Percentiles rank a stretch among this genome's conserved stretches.
Conservation (phyloP, 768 basidiomycete genomes). For the Mycena sanguinolenta region DNA sequence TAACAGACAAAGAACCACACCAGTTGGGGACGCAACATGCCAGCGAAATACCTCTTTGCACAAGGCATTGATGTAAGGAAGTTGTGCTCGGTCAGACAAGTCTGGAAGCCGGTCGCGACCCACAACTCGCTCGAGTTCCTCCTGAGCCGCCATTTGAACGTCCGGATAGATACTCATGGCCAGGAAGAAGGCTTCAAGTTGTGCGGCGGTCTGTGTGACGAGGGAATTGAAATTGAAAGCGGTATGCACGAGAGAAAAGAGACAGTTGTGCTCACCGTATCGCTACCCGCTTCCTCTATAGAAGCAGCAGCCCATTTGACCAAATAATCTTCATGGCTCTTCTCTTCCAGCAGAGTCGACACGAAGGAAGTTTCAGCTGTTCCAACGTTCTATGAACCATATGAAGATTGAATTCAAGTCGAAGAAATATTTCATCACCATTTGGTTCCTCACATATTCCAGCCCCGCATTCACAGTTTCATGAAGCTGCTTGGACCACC, state of each 20-base stretch:
- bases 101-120: neutral
- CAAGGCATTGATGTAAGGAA: neutral
- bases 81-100: neutral
- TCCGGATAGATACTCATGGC: neutral
- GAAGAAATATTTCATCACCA: neutral
- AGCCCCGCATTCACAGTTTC: slow-evolving; percentile 1
- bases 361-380: slow-evolving; percentile 18
- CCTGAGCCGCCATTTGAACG: slow-evolving; percentile 47
- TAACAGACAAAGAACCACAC: neutral
- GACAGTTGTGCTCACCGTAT: slow-evolving; percentile 10
- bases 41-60: neutral
- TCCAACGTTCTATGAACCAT: neutral
- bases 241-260: neutral
- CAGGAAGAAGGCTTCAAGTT: neutral
- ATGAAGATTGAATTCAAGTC: neutral
- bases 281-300: slow-evolving; percentile 17
- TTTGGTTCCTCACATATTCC: slow-evolving; percentile 4
- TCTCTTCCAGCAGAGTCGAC: slow-evolving; percentile 19
- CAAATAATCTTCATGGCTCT: slow-evolving; percentile 15
- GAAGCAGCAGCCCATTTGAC: slow-evolving; percentile 25
- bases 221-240: neutral
- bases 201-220: neutral
- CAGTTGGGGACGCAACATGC: neutral
- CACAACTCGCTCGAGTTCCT: neutral
- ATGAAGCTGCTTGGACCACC: neutral